Percentiles rank a stretch among this genome's conserved stretches.
Conservation (phyloP, 768 basidiomycete genomes). For the Termitomyces eurrhizus region DNA sequence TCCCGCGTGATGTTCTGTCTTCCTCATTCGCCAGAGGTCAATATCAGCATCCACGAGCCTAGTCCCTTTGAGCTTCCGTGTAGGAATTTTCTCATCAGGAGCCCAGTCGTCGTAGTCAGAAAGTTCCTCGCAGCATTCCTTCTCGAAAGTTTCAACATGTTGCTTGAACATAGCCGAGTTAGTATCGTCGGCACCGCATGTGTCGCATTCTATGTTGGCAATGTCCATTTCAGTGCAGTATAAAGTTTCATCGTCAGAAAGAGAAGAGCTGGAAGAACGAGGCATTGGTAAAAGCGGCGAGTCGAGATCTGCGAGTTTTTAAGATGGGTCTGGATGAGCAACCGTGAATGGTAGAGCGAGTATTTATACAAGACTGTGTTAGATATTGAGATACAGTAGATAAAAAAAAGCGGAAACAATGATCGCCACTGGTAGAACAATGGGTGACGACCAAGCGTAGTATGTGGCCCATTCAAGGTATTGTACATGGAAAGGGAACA, state of each 20-base stretch:
- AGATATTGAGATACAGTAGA: not conserved
- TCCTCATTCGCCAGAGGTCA: slow-evolving; percentile 4
- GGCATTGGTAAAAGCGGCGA: not conserved
- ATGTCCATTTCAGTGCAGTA: not conserved
- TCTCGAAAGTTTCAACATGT: not conserved
- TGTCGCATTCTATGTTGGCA: no score
- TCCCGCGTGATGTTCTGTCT: not conserved
- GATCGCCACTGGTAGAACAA: not conserved
- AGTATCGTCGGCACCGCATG: not conserved
- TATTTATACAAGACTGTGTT: not conserved
- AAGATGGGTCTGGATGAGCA: not conserved
- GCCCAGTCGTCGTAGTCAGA: slow-evolving; percentile 6
- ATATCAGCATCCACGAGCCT: slow-evolving; percentile 1
- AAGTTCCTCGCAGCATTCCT: not conserved
- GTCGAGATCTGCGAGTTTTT: not conserved
- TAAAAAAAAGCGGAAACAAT: not conserved
- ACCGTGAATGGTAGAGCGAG: not conserved
- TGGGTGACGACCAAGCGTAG: not conserved
- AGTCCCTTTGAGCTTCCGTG: slow-evolving; percentile 1
- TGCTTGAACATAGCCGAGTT: not conserved
- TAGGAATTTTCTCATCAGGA: not conserved
- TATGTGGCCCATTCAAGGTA: not conserved
- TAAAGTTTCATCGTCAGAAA: not conserved
- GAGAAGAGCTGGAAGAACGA: not conserved
- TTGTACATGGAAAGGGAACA: not conserved